phyloP scores from a whole-genome alignment of 1,139 yeast genomes.

The Debaryomyces psychrophilus region DNA sequence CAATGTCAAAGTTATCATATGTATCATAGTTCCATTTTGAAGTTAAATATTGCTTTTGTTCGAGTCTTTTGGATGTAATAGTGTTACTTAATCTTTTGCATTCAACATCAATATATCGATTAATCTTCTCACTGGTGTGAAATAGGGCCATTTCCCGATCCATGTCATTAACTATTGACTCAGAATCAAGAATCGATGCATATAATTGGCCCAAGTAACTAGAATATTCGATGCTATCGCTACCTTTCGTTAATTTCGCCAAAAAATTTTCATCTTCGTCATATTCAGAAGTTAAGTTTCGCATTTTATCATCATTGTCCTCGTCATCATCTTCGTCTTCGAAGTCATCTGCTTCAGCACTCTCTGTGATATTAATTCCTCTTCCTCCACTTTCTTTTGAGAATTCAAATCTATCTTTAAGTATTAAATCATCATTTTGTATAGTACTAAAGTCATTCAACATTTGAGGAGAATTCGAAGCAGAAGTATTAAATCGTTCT shows the following conservation, averaged over 20 bases:
- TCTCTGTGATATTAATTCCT: slow-evolving; percentile 24
- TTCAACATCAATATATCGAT: slow-evolving; percentile 37
- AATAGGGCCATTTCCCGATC: slow-evolving; percentile 48
- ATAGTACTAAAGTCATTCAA: slow-evolving; percentile 36
- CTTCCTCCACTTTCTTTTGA: slow-evolving; percentile 17
- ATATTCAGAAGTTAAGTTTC: slow-evolving; percentile 19
- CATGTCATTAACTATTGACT: slow-evolving; percentile 36
- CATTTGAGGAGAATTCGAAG: slow-evolving; percentile 49
- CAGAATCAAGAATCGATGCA: slow-evolving; percentile 40
- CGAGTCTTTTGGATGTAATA: slow-evolving; percentile 37
- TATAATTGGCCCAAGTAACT: slow-evolving; percentile 30
- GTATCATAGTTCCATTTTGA: slow-evolving; percentile 58
- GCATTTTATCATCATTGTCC: slow-evolving; percentile 25
- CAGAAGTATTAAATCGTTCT: slow-evolving; percentile 39
- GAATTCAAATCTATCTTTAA: slow-evolving; percentile 41
- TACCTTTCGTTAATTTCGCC: slow-evolving; percentile 16
- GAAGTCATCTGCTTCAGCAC: slow-evolving; percentile 32
- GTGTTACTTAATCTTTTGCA: slow-evolving; percentile 35
- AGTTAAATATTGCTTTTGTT: slow-evolving; percentile 35
- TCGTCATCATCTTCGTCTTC: slow-evolving; percentile 29
- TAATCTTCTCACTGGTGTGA: slow-evolving; percentile 38
- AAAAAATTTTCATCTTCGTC: slow-evolving; percentile 21
- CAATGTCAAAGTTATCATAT: slow-evolving; percentile 58
- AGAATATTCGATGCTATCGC: slow-evolving; percentile 7
- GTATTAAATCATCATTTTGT: slow-evolving; percentile 37